phyloP scores from a whole-genome alignment of 2,329 filamentous ascomycete genomes.

The Boeremia exigua region DNA sequence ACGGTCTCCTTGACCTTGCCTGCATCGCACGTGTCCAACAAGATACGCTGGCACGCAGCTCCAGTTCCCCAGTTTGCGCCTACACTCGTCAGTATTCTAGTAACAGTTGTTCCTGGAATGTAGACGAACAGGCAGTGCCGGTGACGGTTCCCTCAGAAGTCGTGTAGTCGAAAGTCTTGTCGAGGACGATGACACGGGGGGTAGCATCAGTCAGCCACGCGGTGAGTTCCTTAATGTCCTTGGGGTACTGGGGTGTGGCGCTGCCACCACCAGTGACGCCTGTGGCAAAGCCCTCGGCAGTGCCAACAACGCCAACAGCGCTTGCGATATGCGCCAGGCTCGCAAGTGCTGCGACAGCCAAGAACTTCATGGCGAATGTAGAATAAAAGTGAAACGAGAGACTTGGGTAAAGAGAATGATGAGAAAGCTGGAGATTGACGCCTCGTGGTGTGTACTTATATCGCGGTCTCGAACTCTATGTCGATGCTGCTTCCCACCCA shows the following conservation, averaged over 20 bases:
- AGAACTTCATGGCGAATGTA: constrained; percentile 9
- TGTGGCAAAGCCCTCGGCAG: constrained; percentile 15
- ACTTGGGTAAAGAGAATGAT: not conserved
- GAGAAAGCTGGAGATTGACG: not conserved
- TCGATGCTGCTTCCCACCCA: not conserved
- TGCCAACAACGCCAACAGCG: constrained; percentile 14
- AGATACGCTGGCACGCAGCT: constrained; percentile 21
- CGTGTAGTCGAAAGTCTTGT: constrained; percentile 34
- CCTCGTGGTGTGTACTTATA: not conserved
- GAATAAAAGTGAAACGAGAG: constrained; percentile 1
- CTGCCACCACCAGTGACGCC: constrained; percentile 18
- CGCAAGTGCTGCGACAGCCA: constrained; percentile 11
- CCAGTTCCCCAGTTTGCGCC: constrained; percentile 23
- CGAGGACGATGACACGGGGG: constrained; percentile 46
- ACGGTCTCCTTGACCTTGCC: constrained; percentile 15
- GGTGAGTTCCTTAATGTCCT: constrained; percentile 19
- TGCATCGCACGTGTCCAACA: constrained; percentile 25
- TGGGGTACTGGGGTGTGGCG: constrained; percentile 19
- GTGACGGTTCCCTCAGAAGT: constrained; percentile 29
- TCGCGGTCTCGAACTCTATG: not conserved
- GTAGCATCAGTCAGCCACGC: constrained; percentile 35
- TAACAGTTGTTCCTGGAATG: not conserved
- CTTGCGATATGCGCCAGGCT: constrained; percentile 15
- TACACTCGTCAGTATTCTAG: not conserved
- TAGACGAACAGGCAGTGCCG: constrained; percentile 15